Percentiles rank a stretch among this genome's conserved stretches.
phyloP scores from a whole-genome alignment of 1,284 basidiomycete species.

The Fistulinella staudtii region DNA sequence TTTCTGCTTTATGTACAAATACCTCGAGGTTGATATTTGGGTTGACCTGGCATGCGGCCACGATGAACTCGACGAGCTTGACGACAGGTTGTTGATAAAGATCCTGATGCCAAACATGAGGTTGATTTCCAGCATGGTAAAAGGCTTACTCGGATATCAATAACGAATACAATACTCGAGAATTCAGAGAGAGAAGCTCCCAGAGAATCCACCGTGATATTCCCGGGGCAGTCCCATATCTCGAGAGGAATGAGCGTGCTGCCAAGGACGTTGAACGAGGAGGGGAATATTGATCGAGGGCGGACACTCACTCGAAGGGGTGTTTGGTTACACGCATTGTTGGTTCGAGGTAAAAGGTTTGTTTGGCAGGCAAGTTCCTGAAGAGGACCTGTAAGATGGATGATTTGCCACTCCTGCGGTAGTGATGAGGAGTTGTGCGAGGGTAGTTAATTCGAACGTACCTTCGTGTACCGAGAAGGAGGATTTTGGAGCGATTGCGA shows the following conservation, averaged over 20 bases:
- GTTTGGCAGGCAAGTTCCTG: slow-evolving; percentile 77
- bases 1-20: slow-evolving; percentile 96
- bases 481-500: slow-evolving; percentile 58
- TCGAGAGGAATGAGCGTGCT: slow-evolving; percentile 92
- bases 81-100: slow-evolving; percentile 73
- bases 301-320: slow-evolving; percentile 79
- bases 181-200: slow-evolving; percentile 72
- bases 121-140: background rate
- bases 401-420: slow-evolving; percentile 82
- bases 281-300: background rate
- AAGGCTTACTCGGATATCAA: slow-evolving; percentile 82
- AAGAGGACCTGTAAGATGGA: slow-evolving; percentile 91
- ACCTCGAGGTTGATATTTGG: slow-evolving; percentile 83
- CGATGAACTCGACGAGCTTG: slow-evolving; percentile 75
- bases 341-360: slow-evolving; percentile 90
- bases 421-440: slow-evolving; percentile 3
- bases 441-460: slow-evolving; percentile 30
- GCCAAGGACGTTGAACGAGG: slow-evolving; percentile 7
- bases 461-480: slow-evolving; percentile 79
- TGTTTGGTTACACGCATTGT: slow-evolving; percentile 77
- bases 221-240: slow-evolving; percentile 94
- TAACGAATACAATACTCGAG: slow-evolving; percentile 87
- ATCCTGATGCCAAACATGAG: slow-evolving; percentile 42
- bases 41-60: slow-evolving; percentile 71
- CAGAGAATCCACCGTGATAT: slow-evolving; percentile 71